Base-by-base conservation (phyloP, 176 grass and related monocot species). In the Aegilops speltoides region DNA sequence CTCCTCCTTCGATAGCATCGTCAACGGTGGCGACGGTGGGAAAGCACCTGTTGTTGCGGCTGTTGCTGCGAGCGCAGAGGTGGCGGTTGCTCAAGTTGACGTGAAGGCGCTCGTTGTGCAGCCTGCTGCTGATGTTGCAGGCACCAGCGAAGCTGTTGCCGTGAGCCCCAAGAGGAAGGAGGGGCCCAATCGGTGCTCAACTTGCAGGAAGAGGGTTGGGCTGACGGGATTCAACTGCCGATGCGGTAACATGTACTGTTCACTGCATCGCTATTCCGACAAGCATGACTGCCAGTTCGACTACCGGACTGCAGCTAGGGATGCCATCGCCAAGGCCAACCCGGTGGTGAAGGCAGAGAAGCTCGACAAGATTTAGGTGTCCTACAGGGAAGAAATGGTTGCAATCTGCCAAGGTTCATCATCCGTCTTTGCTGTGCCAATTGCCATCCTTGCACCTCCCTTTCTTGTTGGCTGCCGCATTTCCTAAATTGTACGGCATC, bases 261-360 rank as follows among this genome's bases (percentile, higher is more conserved):
- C 90, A 6, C 36, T 80, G 65, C 97, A 99, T 74, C 97, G 94
- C 37, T 99, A 99, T 76, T 96, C 97, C 4, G 97, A 99, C 77
- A 94, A 97, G 87, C 97, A 99, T 74, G 90, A 95, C 57, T 99
- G 97, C 77, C 87, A 91, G 68, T 99, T 94, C n/a, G 97, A 99
- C 62, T 99, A 99, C 56, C 90, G 91, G 22, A 91, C 83, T 54
- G 97, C 94, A 40, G 97, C 87, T 14, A 92, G 84, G 83, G 89
- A 94, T 85, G 94, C 92, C 7, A 99, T 99, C 22, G 89, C 97
- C 64, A 99, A 99, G 86, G 97, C 97, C 12, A 99, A 99, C 72
- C 97, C 97, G 13, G 92, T 99, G 16, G 93, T 99, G 64, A 99
- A 97, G 90, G 94, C 94, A 23, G 97, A 99, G 86, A 99, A 99